These are phyloP conservation scores for Scenedesmus sp. DNA, from an alignment of 163 green algal species.

Conservation along the genomic window DNA sequence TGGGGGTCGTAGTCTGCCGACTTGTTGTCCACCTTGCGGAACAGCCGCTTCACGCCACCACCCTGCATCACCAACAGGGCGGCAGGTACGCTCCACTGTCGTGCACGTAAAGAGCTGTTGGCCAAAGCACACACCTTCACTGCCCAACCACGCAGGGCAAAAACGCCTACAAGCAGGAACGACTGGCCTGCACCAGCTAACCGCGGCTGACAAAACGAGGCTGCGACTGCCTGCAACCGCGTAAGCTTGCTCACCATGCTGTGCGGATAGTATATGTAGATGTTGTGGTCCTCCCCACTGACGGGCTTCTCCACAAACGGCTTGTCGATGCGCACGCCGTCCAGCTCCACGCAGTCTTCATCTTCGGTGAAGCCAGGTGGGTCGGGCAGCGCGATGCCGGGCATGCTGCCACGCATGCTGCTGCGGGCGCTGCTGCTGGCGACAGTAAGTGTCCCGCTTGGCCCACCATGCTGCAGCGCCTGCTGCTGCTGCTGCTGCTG, in stretches of 20 bases:
- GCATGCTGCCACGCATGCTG: not conserved
- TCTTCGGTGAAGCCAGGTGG: slow-evolving; percentile 89
- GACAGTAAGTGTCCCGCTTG: not conserved
- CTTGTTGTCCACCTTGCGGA: slow-evolving; percentile 95
- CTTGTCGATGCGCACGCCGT: slow-evolving; percentile 87
- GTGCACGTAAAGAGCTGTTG: too few relatives aligned
- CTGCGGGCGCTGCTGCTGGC: not conserved
- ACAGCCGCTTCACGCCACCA: slow-evolving; percentile 97
- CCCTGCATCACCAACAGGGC: slow-evolving; percentile 64
- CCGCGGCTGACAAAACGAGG: too few relatives aligned
- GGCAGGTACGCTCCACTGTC: not conserved
- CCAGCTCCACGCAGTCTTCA: slow-evolving; percentile 94
- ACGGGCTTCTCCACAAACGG: slow-evolving; percentile 99
- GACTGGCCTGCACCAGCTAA: not conserved
- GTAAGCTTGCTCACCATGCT: slow-evolving; percentile 75
- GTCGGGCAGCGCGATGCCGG: slow-evolving; percentile 57
- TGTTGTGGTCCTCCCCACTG: slow-evolving; percentile 93
- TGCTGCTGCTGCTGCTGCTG: slow-evolving; percentile 18
- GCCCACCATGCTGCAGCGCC: not conserved
- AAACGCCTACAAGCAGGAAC: not conserved
- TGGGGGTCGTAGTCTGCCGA: slow-evolving; percentile 84
- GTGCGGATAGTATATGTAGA: slow-evolving; percentile 99
- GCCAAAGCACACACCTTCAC: too few relatives aligned
- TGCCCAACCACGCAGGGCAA: too few relatives aligned
- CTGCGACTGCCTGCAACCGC: not conserved